Conservation (phyloP, 805 yeast species). For the Cyberlindnera maclurae region DNA sequence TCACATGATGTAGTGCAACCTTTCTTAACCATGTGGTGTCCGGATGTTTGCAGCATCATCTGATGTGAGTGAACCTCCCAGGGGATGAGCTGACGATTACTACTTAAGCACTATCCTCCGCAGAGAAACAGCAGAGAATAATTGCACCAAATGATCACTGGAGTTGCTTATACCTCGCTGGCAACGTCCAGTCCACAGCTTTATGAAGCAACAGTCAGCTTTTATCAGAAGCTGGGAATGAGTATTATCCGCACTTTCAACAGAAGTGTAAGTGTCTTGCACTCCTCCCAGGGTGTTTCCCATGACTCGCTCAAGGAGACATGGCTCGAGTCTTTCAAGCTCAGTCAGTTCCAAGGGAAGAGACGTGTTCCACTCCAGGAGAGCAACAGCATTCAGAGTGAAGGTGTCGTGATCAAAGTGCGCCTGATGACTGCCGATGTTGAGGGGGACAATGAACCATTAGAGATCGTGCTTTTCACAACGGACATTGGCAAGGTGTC, state of each 20-base stretch:
- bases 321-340: slow-evolving; percentile 68
- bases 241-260: slow-evolving; percentile 51
- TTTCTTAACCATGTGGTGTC: background rate
- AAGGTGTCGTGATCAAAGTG: slow-evolving; percentile 42
- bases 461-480: slow-evolving; percentile 33
- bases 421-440: slow-evolving; percentile 28
- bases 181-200: slow-evolving; percentile 43
- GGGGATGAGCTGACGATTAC: background rate
- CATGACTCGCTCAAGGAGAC: slow-evolving; percentile 60
- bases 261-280: slow-evolving; percentile 35
- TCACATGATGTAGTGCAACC: no score
- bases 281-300: slow-evolving; percentile 47
- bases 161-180: slow-evolving; percentile 54
- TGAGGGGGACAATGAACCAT: slow-evolving; percentile 24
- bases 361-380: slow-evolving; percentile 48
- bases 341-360: slow-evolving; percentile 48
- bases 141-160: slow-evolving; percentile 11
- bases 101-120: no score
- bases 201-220: slow-evolving; percentile 43
- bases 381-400: slow-evolving; percentile 29
- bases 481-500: slow-evolving; percentile 28
- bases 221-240: slow-evolving; percentile 58
- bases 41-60: background rate
- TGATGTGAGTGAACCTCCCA: background rate
- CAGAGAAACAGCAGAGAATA: background rate